A percentile compares a stretch with the other conserved stretches of the same genome.
phyloP scores from a whole-genome alignment of 192 early-diverging fungal genomes.

The Diversispora epigaea region DNA sequence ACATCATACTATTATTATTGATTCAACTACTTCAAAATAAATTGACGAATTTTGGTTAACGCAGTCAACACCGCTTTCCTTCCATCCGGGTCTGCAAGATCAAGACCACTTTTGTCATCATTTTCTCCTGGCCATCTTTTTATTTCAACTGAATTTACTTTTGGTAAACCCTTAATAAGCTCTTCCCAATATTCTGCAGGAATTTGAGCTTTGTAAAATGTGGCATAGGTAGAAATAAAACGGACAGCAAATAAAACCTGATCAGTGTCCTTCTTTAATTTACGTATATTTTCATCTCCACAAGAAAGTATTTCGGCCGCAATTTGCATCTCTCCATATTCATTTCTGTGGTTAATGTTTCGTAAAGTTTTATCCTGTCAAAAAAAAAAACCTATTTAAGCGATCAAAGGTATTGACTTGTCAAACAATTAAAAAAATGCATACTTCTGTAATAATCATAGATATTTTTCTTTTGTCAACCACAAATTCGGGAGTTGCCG shows the following conservation, averaged over 20 bases:
- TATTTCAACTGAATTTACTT: background rate
- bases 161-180: slow-evolving; percentile 6
- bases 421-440: background rate
- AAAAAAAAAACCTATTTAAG: background rate
- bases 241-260: background rate
- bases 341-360: background rate
- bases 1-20: no score
- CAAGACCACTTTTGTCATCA: background rate
- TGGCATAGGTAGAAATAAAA: background rate
- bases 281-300: background rate
- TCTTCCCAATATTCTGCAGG: background rate
- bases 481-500: slow-evolving; percentile 5
- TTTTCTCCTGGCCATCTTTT: slow-evolving; percentile 7
- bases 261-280: background rate
- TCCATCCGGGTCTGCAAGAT: background rate
- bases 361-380: slow-evolving; percentile 13
- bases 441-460: background rate
- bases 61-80: slow-evolving; percentile 9
- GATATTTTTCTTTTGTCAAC: no score
- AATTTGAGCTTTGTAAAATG: background rate
- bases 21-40: background rate
- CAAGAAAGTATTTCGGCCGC: background rate
- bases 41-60: slow-evolving; percentile 10
- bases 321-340: slow-evolving; percentile 8
- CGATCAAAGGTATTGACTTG: background rate